A percentile compares a stretch with the other conserved stretches of the same genome.
These are phyloP conservation scores for Tylopilus orsonianus DNA, from an alignment of 1,284 basidiomycete species.

Conservation along the genomic window DNA sequence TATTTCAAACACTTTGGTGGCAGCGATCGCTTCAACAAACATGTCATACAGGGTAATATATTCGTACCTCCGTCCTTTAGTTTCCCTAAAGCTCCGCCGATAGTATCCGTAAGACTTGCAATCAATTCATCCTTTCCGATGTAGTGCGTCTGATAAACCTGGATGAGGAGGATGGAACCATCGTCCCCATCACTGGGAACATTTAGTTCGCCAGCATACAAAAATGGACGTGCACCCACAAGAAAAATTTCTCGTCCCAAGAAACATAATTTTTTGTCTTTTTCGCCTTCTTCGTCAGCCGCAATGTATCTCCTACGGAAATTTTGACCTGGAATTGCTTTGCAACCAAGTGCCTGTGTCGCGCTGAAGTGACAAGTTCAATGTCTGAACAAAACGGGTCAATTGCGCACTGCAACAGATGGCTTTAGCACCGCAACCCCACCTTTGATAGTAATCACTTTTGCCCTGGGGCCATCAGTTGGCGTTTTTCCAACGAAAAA, in stretches of 20 bases:
- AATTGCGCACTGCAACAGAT: too few species aligned
- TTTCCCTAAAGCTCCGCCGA: not conserved
- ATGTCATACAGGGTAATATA: not conserved
- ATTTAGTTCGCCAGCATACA: not conserved
- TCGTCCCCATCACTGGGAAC: constrained; percentile 4
- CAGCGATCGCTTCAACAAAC: not conserved
- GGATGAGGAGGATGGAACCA: not conserved
- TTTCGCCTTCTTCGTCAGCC: not conserved
- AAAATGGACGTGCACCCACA: not conserved
- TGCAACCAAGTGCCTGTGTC: not conserved
- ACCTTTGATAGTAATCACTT: too few species aligned
- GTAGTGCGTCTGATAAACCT: too few species aligned
- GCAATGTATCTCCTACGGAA: not conserved
- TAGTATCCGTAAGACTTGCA: not conserved
- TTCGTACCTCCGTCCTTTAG: constrained; percentile 1
- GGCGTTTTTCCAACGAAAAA: too few species aligned
- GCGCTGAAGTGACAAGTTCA: not conserved
- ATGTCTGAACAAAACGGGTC: constrained; percentile 6
- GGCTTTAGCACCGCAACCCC: too few species aligned
- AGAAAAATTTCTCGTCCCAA: not conserved
- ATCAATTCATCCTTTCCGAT: not conserved
- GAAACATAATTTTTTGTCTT: not conserved
- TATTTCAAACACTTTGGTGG: constrained; percentile 1
- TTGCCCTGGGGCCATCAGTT: too few species aligned
- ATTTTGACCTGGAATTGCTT: constrained; percentile 1